Conservation (phyloP, 2,329 filamentous ascomycete species). For the Nigrospora osmanthi region DNA sequence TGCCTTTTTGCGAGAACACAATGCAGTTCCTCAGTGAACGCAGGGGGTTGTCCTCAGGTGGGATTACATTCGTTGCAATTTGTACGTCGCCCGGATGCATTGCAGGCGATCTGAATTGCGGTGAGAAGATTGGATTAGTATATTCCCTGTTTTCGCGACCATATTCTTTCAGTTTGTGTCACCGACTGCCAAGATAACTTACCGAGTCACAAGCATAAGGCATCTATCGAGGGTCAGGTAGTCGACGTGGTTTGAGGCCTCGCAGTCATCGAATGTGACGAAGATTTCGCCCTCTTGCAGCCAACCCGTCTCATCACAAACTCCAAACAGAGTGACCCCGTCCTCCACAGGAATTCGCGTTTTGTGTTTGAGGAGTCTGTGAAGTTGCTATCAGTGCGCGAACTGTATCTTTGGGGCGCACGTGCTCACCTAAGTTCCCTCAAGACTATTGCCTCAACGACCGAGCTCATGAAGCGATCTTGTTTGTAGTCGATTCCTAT, state of each 20-base stretch:
- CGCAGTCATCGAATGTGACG: slow-evolving; percentile 43
- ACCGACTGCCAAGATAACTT: not conserved
- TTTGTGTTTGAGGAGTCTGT: slow-evolving; percentile 66
- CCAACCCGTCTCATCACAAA: slow-evolving; percentile 73
- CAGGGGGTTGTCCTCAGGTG: slow-evolving; percentile 52
- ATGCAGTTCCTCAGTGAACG: slow-evolving; percentile 62
- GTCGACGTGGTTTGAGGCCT: slow-evolving; percentile 9
- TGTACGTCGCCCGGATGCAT: slow-evolving; percentile 79
- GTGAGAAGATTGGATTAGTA: no score
- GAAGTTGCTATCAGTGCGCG: no score
- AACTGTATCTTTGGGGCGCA: no score
- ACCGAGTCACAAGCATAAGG: slow-evolving; percentile 51
- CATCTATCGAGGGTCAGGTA: slow-evolving; percentile 26
- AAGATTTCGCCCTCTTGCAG: slow-evolving; percentile 63
- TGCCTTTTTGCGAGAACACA: slow-evolving; percentile 65
- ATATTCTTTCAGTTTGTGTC: no score
- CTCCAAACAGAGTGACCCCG: slow-evolving; percentile 71
- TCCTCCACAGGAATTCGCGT: slow-evolving; percentile 63
- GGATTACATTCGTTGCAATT: slow-evolving; percentile 52
- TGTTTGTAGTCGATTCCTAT: slow-evolving; percentile 57
- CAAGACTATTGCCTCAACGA: slow-evolving; percentile 65
- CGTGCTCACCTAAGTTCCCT: slow-evolving; percentile 40
- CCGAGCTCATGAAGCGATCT: slow-evolving; percentile 62
- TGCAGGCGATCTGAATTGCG: slow-evolving; percentile 60
- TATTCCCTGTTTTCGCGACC: no score